These are phyloP conservation scores for Komagataella phaffii DNA, from an alignment of 805 yeast species.

Conservation along the genomic window DNA sequence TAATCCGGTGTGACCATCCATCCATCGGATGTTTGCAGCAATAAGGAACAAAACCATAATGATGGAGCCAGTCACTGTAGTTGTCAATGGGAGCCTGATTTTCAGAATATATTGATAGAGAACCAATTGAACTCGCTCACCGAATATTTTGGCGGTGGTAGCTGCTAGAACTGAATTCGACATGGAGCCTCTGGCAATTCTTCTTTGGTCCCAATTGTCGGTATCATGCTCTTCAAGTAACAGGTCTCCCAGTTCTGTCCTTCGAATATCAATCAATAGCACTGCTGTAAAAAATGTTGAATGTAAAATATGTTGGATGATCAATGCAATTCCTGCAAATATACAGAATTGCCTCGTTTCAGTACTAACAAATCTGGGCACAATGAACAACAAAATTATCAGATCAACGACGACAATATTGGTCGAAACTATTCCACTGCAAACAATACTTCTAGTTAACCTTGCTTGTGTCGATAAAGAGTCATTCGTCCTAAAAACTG, in stretches of 20 bases:
- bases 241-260: constrained; percentile 48
- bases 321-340: constrained; percentile 32
- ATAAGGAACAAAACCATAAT: constrained; percentile 13
- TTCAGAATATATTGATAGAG: constrained; percentile 18
- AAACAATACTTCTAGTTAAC: constrained; percentile 21
- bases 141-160: neutral
- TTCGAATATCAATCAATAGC: constrained; percentile 50
- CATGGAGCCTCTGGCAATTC: neutral
- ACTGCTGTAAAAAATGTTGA: constrained; percentile 53
- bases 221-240: neutral
- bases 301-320: constrained; percentile 48
- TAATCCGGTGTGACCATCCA: constrained; percentile 9
- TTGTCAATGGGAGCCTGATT: constrained; percentile 23
- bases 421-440: constrained; percentile 24
- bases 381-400: constrained; percentile 10
- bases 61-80: constrained; percentile 17
- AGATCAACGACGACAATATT: constrained; percentile 18
- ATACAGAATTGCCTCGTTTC: constrained; percentile 25
- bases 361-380: constrained; percentile 15
- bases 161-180: neutral
- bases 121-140: constrained; percentile 1
- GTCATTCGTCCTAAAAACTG: constrained; percentile 25
- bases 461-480: constrained; percentile 26
- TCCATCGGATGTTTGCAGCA: constrained; percentile 21
- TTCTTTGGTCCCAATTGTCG: neutral